Conservation (phyloP, 2,329 filamentous ascomycete genomes). For the Claviceps fusiformis region DNA sequence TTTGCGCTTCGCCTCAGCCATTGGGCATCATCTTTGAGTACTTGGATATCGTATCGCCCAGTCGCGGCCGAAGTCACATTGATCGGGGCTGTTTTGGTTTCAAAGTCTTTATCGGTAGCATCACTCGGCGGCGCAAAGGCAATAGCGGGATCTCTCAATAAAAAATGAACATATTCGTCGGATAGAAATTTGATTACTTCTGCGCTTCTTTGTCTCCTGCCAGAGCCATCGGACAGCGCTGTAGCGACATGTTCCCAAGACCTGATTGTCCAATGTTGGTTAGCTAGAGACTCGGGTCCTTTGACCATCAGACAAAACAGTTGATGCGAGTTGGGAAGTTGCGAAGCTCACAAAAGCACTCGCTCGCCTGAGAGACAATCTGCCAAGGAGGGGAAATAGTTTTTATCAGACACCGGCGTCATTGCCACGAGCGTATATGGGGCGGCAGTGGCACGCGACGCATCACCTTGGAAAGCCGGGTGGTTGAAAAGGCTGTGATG, state of each 20-base stretch:
- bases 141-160: constrained; percentile 55
- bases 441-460: constrained; percentile 23
- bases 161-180: constrained; percentile 51
- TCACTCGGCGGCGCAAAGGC: constrained; percentile 52
- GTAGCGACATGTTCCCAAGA: constrained; percentile 49
- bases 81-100: constrained; percentile 76
- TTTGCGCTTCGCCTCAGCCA: constrained; percentile 72
- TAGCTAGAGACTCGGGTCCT: constrained; percentile 4
- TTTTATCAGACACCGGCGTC: constrained; percentile 55
- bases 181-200: constrained; percentile 56
- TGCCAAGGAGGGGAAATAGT: constrained; percentile 75
- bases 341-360: constrained; percentile 56
- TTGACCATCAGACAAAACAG: not conserved
- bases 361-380: constrained; percentile 71
- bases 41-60: constrained; percentile 56
- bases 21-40: constrained; percentile 70
- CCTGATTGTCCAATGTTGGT: constrained; percentile 21
- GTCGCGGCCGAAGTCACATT: constrained; percentile 59
- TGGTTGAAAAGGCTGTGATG: constrained; percentile 10
- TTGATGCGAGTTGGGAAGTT: not conserved
- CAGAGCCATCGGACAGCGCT: constrained; percentile 42
- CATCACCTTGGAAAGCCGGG: constrained; percentile 20
- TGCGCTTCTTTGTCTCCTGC: constrained; percentile 36
- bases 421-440: constrained; percentile 46
- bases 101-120: constrained; percentile 57